These are phyloP conservation scores for Chrysanthemum lavandulifolium DNA, from an alignment of 129 eudicot genomes.

Conservation along the genomic window DNA sequence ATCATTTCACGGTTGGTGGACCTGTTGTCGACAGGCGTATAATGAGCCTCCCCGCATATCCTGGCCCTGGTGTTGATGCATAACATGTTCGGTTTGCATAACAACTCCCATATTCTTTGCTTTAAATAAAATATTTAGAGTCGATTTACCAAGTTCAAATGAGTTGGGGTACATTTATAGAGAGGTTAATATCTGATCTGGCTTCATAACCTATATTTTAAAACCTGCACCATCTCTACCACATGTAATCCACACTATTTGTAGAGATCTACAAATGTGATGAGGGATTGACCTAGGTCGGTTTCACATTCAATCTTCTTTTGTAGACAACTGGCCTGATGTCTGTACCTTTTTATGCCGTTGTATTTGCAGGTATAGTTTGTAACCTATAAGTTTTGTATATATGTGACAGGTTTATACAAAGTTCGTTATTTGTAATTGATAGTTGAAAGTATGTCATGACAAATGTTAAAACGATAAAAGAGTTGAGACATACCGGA, in stretches of 20 bases:
- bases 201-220: no score
- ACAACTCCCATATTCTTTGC: neutral
- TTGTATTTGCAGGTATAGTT: neutral
- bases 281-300: neutral
- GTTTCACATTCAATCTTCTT: neutral
- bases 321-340: neutral
- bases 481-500: no score
- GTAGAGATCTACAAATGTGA: neutral
- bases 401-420: no score
- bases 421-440: no score
- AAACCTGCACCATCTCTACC: neutral
- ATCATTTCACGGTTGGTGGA: slow-evolving; percentile 88
- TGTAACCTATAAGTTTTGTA: neutral
- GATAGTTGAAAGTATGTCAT: no score
- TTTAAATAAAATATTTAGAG: neutral
- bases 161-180: no score
- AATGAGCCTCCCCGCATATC: slow-evolving; percentile 97
- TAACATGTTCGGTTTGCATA: slow-evolving; percentile 20
- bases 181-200: no score
- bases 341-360: neutral
- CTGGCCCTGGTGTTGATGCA: slow-evolving; percentile 62
- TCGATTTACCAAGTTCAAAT: neutral
- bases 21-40: slow-evolving; percentile 84
- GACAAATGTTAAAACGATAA: no score
- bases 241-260: neutral